phyloP scores from a whole-genome alignment of 73 alveolate species.

The Urostyla sp. region DNA sequence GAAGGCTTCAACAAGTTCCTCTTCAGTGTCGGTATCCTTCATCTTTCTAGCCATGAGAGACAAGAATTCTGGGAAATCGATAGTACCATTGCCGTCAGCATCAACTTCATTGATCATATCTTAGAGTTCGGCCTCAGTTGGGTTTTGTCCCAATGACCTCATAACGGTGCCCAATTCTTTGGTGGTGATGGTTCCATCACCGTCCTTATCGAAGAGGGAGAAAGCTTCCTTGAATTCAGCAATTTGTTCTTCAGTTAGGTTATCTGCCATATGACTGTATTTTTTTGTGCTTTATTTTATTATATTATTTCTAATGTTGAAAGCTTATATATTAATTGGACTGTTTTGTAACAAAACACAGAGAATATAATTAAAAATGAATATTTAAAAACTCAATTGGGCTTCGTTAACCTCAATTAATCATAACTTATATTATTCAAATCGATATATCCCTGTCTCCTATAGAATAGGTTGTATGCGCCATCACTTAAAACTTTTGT shows the following conservation, averaged over 20 bases:
- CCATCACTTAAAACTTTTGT: constrained; percentile 68
- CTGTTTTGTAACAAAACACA: too few species aligned
- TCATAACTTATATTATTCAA: constrained; percentile 1
- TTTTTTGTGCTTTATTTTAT: background rate
- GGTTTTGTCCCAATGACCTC: constrained; percentile 92
- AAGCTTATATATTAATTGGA: too few species aligned
- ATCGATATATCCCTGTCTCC: constrained; percentile 72
- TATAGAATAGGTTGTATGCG: constrained; percentile 94
- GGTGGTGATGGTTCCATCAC: constrained; percentile 93
- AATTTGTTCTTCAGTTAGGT: constrained; percentile 90
- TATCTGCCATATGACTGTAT: constrained; percentile 63
- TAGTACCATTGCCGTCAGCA: constrained; percentile 87
- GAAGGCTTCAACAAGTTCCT: constrained; percentile 98
- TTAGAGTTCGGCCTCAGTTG: constrained; percentile 91
- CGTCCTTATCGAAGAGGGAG: constrained; percentile 94
- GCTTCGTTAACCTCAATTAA: too few species aligned
- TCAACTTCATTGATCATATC: constrained; percentile 91
- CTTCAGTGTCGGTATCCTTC: constrained; percentile 97
- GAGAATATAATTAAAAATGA: too few species aligned
- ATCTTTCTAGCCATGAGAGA: constrained; percentile 91
- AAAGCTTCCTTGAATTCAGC: constrained; percentile 96
- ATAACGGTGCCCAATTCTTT: constrained; percentile 85
- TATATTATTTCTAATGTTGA: too few species aligned
- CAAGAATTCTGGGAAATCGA: constrained; percentile 88
- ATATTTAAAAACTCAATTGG: too few species aligned